These are phyloP conservation scores for Pseudohyphozyma bogoriensis DNA, from an alignment of 768 basidiomycete species.

Conservation along the genomic window DNA sequence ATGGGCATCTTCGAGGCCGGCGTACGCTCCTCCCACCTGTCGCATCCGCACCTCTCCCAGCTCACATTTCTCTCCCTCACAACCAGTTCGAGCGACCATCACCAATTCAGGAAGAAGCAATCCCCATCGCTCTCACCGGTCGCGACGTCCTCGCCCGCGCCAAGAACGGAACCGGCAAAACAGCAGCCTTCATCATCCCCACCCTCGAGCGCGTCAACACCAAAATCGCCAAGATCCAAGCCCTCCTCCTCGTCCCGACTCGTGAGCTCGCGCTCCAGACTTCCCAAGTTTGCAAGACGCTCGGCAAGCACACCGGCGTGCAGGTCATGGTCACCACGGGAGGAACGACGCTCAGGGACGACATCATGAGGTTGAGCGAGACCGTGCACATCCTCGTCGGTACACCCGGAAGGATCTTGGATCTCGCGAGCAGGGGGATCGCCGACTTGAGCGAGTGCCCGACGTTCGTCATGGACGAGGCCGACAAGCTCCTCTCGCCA, in stretches of 20 bases:
- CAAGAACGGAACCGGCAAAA: constrained; percentile 93
- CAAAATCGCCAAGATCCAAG: constrained; percentile 77
- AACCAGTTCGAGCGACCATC: constrained; percentile 73
- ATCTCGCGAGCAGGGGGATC: constrained; percentile 82
- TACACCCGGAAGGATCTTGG: constrained; percentile 90
- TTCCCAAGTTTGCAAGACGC: constrained; percentile 93
- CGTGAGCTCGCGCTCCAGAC: constrained; percentile 97
- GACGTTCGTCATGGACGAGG: constrained; percentile 99
- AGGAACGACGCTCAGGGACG: constrained; percentile 94
- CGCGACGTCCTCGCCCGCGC: constrained; percentile 91
- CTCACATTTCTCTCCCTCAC: not conserved
- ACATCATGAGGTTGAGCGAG: constrained; percentile 84
- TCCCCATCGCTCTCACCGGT: constrained; percentile 83
- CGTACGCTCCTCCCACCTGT: constrained; percentile 28
- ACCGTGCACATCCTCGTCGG: constrained; percentile 92
- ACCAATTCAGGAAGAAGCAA: constrained; percentile 98
- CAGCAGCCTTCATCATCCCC: constrained; percentile 97
- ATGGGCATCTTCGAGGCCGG: constrained; percentile 99
- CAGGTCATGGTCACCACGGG: constrained; percentile 99
- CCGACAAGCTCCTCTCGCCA: constrained; percentile 91
- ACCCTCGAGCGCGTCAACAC: constrained; percentile 86
- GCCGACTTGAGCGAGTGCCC: constrained; percentile 90
- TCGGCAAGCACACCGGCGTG: constrained; percentile 87
- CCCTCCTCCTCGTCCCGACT: constrained; percentile 92
- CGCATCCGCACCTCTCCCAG: not conserved